Percentiles rank a stretch among this genome's conserved stretches.
Evolutionary conservation across 768 basidiomycete species (phyloP).

Genomic region (Amanita muscaria): DNA sequence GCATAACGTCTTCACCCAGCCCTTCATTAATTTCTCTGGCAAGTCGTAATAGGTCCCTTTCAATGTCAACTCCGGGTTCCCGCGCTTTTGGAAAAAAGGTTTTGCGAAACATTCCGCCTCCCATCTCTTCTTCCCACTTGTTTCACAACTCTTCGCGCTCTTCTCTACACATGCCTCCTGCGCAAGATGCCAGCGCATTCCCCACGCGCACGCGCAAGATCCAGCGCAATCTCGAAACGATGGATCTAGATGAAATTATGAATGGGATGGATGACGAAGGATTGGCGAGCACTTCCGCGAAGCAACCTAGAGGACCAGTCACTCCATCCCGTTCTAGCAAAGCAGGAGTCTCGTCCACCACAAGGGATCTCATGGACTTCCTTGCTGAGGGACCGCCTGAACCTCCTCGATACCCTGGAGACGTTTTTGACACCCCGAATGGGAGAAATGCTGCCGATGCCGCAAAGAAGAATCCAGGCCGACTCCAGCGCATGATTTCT

Average conservation of each 20-base stretch:
- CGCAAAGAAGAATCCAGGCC: constrained; percentile 44
- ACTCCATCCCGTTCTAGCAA: constrained; percentile 16
- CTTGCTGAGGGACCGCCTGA: constrained; percentile 47
- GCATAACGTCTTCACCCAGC: constrained; percentile 33
- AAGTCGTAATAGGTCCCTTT: constrained; percentile 32
- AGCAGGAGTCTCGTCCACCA: constrained; percentile 30
- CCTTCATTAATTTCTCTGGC: constrained; percentile 23
- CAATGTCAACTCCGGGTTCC: constrained; percentile 27
- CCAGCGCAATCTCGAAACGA: constrained; percentile 52
- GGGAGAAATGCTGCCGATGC: constrained; percentile 30
- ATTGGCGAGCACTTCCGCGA: constrained; percentile 2
- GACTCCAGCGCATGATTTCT: constrained; percentile 79
- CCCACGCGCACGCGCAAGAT: constrained; percentile 44
- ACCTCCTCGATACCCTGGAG: constrained; percentile 31
- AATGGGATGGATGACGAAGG: constrained; percentile 58
- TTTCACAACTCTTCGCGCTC: constrained; percentile 17
- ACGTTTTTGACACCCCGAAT: constrained; percentile 50
- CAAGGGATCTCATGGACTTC: constrained; percentile 50
- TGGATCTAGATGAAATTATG: constrained; percentile 73
- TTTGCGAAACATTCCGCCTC: constrained; percentile 23
- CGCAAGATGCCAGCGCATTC: constrained; percentile 24
- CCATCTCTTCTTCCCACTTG: constrained; percentile 22
- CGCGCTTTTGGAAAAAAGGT: constrained; percentile 20
- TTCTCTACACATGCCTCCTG: constrained; percentile 12
- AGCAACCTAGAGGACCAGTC: constrained; percentile 15